Conservation (phyloP, 306 rosid genomes). For the Macrotyloma uniflorum region DNA sequence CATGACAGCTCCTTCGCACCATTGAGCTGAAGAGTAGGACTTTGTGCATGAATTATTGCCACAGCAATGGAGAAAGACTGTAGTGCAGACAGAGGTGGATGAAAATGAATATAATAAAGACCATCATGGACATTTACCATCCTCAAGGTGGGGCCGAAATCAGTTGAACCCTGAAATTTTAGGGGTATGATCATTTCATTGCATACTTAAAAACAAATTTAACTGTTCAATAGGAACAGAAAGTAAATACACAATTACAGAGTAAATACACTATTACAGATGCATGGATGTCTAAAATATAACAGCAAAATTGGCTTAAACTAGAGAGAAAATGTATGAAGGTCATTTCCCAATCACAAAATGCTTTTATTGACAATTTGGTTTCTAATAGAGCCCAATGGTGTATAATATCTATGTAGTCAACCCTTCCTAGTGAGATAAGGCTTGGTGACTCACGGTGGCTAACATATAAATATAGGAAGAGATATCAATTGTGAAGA, state of each 20-base stretch:
- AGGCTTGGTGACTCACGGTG: too few relatives aligned
- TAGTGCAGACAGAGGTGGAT: slow-evolving; percentile 63
- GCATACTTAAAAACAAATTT: background rate
- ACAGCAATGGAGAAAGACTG: slow-evolving; percentile 91
- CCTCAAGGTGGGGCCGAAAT: slow-evolving; percentile 67
- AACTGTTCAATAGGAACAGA: slow-evolving; percentile 8
- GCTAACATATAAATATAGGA: background rate
- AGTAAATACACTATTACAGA: too few relatives aligned
- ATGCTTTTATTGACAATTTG: background rate
- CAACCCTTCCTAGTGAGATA: background rate
- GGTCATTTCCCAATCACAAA: background rate
- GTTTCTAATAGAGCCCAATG: background rate
- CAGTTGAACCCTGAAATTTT: slow-evolving; percentile 55
- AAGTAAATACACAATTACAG: background rate
- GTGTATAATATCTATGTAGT: background rate
- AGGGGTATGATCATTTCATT: slow-evolving; percentile 22
- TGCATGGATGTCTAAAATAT: background rate
- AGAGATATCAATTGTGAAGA: slow-evolving; percentile 21
- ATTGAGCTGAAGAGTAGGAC: slow-evolving; percentile 70
- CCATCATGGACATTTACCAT: slow-evolving; percentile 77
- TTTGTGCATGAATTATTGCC: slow-evolving; percentile 73
- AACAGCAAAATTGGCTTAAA: slow-evolving; percentile 14
- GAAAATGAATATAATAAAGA: slow-evolving; percentile 75
- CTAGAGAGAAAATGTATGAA: background rate
- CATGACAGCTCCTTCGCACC: slow-evolving; percentile 48